Conservation (phyloP, 2,329 filamentous ascomycete genomes). For the Trichoderma aggressivum region DNA sequence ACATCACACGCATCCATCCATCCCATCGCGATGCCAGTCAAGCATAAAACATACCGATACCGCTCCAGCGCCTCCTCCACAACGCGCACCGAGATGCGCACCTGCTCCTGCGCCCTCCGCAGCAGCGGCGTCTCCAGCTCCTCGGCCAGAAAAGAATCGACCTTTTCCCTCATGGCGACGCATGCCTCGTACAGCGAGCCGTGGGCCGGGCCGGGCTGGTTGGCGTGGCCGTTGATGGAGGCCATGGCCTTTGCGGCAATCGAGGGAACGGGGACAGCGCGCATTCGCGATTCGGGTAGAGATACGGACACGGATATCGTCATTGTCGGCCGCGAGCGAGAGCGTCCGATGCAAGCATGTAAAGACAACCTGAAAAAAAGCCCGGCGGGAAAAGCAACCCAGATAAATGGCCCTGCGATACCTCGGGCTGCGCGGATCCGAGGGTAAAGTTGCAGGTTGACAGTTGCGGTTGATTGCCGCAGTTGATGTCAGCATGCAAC, state of each 20-base stretch:
- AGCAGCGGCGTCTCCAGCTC: constrained; percentile 38
- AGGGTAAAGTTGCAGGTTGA: neutral
- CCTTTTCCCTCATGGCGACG: constrained; percentile 11
- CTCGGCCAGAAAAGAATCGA: constrained; percentile 13
- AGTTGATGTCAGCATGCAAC: neutral
- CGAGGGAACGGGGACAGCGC: neutral
- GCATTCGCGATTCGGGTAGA: constrained; percentile 2
- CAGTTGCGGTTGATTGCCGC: neutral
- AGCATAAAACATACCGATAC: constrained; percentile 63
- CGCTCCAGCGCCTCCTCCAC: constrained; percentile 70
- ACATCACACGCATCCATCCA: neutral
- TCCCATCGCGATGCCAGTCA: neutral
- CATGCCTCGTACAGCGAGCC: constrained; percentile 14
- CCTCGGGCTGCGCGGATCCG: neutral
- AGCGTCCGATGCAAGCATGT: neutral
- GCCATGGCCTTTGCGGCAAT: neutral
- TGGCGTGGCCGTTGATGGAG: neutral
- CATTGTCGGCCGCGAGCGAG: neutral
- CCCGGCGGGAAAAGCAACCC: neutral
- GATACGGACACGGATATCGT: neutral
- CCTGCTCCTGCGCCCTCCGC: constrained; percentile 68
- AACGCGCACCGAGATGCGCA: constrained; percentile 66
- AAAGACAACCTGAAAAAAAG: too few relatives aligned
- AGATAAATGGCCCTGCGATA: neutral
- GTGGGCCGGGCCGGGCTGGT: neutral